Base-by-base conservation (phyloP, 1,284 basidiomycete species). In the Naganishia albida region DNA sequence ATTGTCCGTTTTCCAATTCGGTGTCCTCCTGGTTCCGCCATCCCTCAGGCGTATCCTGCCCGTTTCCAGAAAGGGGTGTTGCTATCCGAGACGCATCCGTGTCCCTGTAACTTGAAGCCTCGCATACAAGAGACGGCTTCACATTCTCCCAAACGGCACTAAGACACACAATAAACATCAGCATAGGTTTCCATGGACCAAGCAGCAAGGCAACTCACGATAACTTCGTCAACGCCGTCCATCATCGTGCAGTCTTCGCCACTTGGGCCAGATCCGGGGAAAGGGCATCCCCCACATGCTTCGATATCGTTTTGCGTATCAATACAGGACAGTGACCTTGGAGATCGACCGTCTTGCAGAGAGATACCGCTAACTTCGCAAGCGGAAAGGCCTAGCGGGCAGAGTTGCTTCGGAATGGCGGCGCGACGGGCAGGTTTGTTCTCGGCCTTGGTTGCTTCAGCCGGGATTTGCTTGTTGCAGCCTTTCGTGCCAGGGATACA, bases 111-210 rank as follows among this genome's bases (percentile, higher is more conserved):
- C 23, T 38, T 48, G 46, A 40, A 60, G 12, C 57, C 57, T 2
- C 43, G 20, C 46, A 60, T 60, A 46, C 57, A 60, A 23, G 57
- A 60, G 39, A 49, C 23, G 38, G 57, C 57, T 42, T 49, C 46
- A n/a, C 57, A 60, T 25, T 26, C 25, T 39, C 57, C 57, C 3
- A 2, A n/a, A 10, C 38, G 34, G 20, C 57, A 60, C 57, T 60
- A 25, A 25, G 4, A 28, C 15, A 18, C 20, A 40, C 7, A 56
- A 25, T 4, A 6, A 20, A 23, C 0, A 12, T 40, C 10, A 40
- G 46, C 15, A 30, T 50, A 13, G 25, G 34, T 13, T n/a, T 18
- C n/a, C 55, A 48, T 43, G 20, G 7, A 3, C 16, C 15, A 28
- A n/a, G 3, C n/a, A 12, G 20, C n/a, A 23, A 7, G 23, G 28